Evolutionary conservation across 2,329 filamentous ascomycete genomes (phyloP), one percentile per base, ranked within the genome.

Genomic region (Fusarium musae): DNA sequence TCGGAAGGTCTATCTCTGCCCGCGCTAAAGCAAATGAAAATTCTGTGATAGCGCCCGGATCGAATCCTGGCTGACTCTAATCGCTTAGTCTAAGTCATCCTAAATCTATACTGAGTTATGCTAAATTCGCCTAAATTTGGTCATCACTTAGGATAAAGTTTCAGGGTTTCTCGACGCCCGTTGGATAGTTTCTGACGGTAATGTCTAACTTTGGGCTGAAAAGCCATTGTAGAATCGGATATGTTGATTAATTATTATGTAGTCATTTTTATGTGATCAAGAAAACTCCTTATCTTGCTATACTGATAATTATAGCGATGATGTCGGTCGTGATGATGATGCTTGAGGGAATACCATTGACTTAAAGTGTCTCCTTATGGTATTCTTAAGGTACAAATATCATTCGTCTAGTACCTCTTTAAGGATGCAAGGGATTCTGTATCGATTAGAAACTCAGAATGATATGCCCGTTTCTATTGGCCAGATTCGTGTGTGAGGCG

Each of bases 101-200:
- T 43, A 43, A 43, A n/a, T 23, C 15, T 43, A 11, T 43, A 23
- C 40, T 43, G 23, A 43, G n/a, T 6, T 43, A 8, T 43, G 40
- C 40, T 23, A 43, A 43, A 11, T 17, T 23, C 11, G 23, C n/a
- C n/a, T 43, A 7, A 43, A 15, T 11, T 17, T 43, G 23, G 6
- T 23, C n/a, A 23, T 23, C 40, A n/a, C n/a, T 23, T 43, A 43
- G 40, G 15, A 17, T 43, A 23, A 15, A 11, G 15, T 9, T 3
- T 6, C 9, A 3, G 15, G 9, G 9, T 23, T 43, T 42, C 15
- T 43, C 15, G 6, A 16, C n/a, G 3, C n/a, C 1, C 0, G 15
- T 23, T 9, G 4, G n/a, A 23, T 23, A 7, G 4, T 43, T 43
- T 15, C 15, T 16, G n/a, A 9, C 3, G 5, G 15, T 6, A 23